Percentiles rank a stretch among this genome's conserved stretches.
phyloP scores from a whole-genome alignment of 805 yeast species.

The Grigorovia transvaalensis region DNA sequence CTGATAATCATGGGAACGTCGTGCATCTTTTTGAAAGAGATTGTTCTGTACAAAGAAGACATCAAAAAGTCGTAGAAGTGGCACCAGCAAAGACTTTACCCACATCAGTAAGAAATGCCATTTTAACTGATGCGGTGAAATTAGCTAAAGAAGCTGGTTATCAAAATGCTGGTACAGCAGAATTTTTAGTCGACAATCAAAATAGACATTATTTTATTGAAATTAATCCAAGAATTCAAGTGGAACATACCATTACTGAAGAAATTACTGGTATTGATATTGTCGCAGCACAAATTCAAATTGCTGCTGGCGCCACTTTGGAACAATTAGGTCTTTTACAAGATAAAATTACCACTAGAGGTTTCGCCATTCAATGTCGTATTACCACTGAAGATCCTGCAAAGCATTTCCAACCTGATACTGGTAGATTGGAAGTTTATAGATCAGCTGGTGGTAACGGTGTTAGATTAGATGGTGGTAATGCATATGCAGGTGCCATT shows the following conservation, averaged over 20 bases:
- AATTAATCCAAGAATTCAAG: constrained; percentile 97
- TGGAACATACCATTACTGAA: constrained; percentile 97
- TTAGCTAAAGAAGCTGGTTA: constrained; percentile 82
- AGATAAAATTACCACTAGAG: constrained; percentile 90
- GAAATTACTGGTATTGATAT: constrained; percentile 97
- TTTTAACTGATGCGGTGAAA: constrained; percentile 87
- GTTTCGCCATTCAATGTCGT: constrained; percentile 98
- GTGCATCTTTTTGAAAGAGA: constrained; percentile 95
- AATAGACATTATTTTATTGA: constrained; percentile 96
- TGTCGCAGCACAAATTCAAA: constrained; percentile 97
- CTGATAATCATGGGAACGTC: constrained; percentile 89
- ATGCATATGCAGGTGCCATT: constrained; percentile 93
- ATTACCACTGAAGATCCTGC: constrained; percentile 97
- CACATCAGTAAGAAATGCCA: constrained; percentile 74
- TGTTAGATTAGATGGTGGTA: constrained; percentile 97
- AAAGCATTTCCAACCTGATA: constrained; percentile 95
- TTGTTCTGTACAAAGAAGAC: constrained; percentile 99
- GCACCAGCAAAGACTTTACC: constrained; percentile 96
- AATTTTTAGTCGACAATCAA: constrained; percentile 85
- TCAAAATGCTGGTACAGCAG: constrained; percentile 97
- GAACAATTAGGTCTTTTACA: constrained; percentile 86
- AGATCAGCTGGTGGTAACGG: constrained; percentile 99
- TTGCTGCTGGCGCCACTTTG: constrained; percentile 95
- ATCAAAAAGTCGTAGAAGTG: constrained; percentile 95
- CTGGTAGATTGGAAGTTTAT: constrained; percentile 96